Conservation (phyloP, 164 flowering plant genomes). For the Stephania yunnanensis region DNA sequence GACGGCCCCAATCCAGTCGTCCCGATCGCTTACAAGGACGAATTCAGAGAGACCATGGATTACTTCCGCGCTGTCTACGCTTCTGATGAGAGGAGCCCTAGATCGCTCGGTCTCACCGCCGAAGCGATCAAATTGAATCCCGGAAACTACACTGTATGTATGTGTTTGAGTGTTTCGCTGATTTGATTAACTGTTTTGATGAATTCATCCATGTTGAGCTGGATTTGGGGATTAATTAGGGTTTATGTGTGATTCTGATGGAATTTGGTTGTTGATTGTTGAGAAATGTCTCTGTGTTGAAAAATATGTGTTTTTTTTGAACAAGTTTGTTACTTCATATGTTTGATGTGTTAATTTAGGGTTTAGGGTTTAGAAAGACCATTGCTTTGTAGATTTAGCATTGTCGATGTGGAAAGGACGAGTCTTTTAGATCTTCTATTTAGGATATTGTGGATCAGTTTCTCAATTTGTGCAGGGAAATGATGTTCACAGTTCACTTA, state of each 20-base stretch:
- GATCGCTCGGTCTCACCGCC: slow-evolving; percentile 64
- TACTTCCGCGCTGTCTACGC: slow-evolving; percentile 81
- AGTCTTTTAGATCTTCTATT: not conserved
- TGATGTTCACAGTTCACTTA: no score
- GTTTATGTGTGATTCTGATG: not conserved
- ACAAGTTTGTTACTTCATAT: not conserved
- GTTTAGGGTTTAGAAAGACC: not conserved
- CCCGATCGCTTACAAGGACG: slow-evolving; percentile 71
- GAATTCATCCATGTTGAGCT: not conserved
- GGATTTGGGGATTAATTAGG: not conserved
- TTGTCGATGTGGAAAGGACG: not conserved
- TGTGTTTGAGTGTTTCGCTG: not conserved
- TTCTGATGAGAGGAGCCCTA: slow-evolving; percentile 62
- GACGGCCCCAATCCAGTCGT: slow-evolving; percentile 93
- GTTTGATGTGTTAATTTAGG: not conserved
- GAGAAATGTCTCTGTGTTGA: no score
- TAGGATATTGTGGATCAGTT: no score
- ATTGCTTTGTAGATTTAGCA: not conserved
- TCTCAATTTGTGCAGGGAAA: no score
- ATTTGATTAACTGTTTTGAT: not conserved
- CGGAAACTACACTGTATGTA: slow-evolving; percentile 78
- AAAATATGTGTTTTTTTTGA: no score
- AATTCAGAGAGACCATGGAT: slow-evolving; percentile 77
- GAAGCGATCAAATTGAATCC: slow-evolving; percentile 60
- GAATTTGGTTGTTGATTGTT: not conserved